A percentile compares a stretch with the other conserved stretches of the same genome.
Conservation (phyloP, 2,329 filamentous ascomycete species). For the Botrytis elliptica region DNA sequence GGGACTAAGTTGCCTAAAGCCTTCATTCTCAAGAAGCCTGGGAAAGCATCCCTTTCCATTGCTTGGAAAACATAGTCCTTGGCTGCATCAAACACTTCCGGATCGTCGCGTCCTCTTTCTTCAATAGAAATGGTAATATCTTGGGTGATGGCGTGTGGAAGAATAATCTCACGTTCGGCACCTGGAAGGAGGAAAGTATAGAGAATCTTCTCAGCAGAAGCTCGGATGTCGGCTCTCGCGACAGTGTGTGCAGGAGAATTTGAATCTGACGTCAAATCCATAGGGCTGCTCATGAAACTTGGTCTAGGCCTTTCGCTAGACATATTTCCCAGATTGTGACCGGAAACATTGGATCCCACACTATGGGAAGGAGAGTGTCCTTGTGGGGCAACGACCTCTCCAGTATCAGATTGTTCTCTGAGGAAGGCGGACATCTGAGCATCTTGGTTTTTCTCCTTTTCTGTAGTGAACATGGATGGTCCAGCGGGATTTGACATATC, state of each 20-base stretch:
- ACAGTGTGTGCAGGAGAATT: conserved; percentile 83
- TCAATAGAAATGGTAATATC: conserved; percentile 88
- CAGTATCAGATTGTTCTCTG: conserved; percentile 61
- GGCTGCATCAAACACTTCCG: conserved; percentile 93
- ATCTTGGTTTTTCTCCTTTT: conserved; percentile 76
- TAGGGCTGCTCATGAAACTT: conserved; percentile 61
- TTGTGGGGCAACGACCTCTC: conserved; percentile 42
- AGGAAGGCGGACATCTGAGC: conserved; percentile 90
- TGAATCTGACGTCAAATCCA: conserved; percentile 67
- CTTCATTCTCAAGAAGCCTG: conserved; percentile 91
- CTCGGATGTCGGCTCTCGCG: conserved; percentile 82
- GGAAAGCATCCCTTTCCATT: conserved; percentile 99
- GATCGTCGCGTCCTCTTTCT: conserved; percentile 87
- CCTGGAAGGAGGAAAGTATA: conserved; percentile 94
- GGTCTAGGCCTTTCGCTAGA: conserved; percentile 47
- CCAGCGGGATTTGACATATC: conserved; percentile 62
- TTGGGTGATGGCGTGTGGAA: conserved; percentile 82
- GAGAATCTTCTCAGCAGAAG: conserved; percentile 96
- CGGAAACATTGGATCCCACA: conserved; percentile 34
- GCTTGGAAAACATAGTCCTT: conserved; percentile 99
- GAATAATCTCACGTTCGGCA: conserved; percentile 93
- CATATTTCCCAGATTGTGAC: conserved; percentile 48
- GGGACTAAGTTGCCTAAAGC: conserved; percentile 94
- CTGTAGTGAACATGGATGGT: conserved; percentile 61
- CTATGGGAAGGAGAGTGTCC: conserved; percentile 55